Base-by-base conservation (phyloP, 2,329 filamentous ascomycete species). In the Aureobasidium sp. region DNA sequence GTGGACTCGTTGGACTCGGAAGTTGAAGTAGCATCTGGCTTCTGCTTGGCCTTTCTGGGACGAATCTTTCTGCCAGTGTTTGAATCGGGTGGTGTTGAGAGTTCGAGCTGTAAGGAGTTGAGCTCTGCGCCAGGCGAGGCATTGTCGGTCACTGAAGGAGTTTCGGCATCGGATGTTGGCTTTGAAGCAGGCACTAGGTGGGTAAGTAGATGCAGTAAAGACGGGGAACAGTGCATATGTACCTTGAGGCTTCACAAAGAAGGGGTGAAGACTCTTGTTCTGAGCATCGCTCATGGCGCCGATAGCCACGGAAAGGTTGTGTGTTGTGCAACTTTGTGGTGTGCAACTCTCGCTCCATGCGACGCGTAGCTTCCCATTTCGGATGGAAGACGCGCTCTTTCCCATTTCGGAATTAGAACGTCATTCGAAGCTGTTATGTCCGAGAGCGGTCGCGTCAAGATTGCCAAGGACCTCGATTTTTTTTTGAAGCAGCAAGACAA, bases 231-330 rank as follows among this genome's bases (percentile, higher is more conserved):
- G 15, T 27, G 31, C 22, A 27, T 5, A 5, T 39, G 40, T 60
- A 63, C 61, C 56, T 31, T 35, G 42, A 22, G 31, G 19, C 50
- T 63, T 63, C 22, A 24, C 35, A 45, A 65, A 63, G 53, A 65
- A 65, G 7, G 63, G 62, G 52, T 65, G 63, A 11, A 65, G 3
- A 8, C 39, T 53, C 17, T 52, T 56, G 57, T 60, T 56, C 40
- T 62, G 58, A 15, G 33, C 61, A 63, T 63, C 27, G 52, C 40
- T 57, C 63, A 65, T 65, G 33, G 50, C 58, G 56, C 42, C 54
- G 52, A 62, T 31, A 29, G 33, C 5, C 45, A 33, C 40, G 42
- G 3, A 49, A 6, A 19, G 37, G 15, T n/a, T 37, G 42, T 22
- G 31, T 35, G 22, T 39, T 39, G 57, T 19, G 35, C 7, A 14